A percentile compares a stretch with the other conserved stretches of the same genome.
These are phyloP conservation scores for Metarhizium anisopliae DNA, from an alignment of 2,329 filamentous ascomycete genomes.

Conservation along the genomic window DNA sequence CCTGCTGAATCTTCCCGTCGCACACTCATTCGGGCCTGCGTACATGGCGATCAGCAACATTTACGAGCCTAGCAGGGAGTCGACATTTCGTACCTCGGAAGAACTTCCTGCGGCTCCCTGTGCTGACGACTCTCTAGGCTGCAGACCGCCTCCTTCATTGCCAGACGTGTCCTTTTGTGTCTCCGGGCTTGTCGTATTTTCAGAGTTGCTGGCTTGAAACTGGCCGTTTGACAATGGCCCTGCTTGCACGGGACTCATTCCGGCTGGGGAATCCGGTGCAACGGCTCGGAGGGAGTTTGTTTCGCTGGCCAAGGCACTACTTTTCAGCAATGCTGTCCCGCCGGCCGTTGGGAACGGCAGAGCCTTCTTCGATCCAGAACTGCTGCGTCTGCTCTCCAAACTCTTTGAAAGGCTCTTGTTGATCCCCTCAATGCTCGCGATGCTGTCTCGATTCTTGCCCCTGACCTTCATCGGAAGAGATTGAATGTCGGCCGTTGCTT, in stretches of 20 bases:
- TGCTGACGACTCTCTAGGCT: constrained; percentile 17
- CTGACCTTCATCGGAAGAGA: constrained; percentile 37
- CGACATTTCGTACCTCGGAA: constrained; percentile 46
- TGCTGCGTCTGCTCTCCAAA: constrained; percentile 83
- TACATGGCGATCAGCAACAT: constrained; percentile 12
- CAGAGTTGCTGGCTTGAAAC: constrained; percentile 11
- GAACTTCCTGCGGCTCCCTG: constrained; percentile 15
- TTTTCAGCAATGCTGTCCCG: constrained; percentile 34
- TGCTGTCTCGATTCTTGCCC: constrained; percentile 34
- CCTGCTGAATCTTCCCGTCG: constrained; percentile 30
- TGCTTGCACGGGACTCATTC: constrained; percentile 31
- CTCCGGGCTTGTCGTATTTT: constrained; percentile 1
- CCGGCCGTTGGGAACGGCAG: constrained; percentile 41
- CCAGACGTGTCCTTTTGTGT: not conserved
- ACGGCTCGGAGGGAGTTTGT: constrained; percentile 48
- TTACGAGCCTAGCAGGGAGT: constrained; percentile 41
- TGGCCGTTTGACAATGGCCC: constrained; percentile 15
- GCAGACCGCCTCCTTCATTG: constrained; percentile 8
- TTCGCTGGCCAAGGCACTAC: constrained; percentile 46
- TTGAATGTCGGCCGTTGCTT: constrained; percentile 68
- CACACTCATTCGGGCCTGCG: constrained; percentile 18
- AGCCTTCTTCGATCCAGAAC: constrained; percentile 74
- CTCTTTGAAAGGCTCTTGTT: constrained; percentile 78
- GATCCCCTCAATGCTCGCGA: constrained; percentile 58
- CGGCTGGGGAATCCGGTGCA: constrained; percentile 31